Evolutionary conservation across 805 yeast genomes (phyloP), one percentile per base, ranked within the genome.

Genomic region (Suhomyces pyralidae): DNA sequence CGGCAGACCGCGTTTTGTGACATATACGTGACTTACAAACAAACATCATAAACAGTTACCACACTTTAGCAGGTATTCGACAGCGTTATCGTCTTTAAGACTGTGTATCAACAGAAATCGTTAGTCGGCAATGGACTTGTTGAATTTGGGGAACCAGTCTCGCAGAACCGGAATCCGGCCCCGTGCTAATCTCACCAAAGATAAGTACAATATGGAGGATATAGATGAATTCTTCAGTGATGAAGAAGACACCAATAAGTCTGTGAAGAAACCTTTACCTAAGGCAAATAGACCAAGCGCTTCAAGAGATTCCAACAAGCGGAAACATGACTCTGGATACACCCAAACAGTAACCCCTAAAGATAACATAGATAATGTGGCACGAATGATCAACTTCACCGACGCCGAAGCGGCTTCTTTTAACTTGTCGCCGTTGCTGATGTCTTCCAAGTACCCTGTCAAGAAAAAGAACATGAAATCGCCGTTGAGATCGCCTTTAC

Each of bases 151-250:
- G 1, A 69, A 76, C 34, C 76, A 74, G 60, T 81, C 90, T 40
- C 76, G 92, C n/a, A 84, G 82, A 61, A 84, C 89, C 0, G 90
- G 90, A 6, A 67, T 84, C 15, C 68, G 68, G 49, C 81, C 81
- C 7, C 77, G 71, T 45, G 68, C 68, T 22, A 72, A 76, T 53
- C 68, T 85, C 30, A 70, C 71, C 43, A 77, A 79, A 58, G 88
- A 85, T 63, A 76, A 77, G 47, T 78, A 82, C 59, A 81, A 85
- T 25, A 79, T 86, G 81, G 92, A 86, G 59, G 86, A 83, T 58
- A 63, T 86, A 14, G 85, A 83, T 57, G 90, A 85, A 51, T 86
- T 85, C 64, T 86, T 85, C 50, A 76, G 74, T 45, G 87, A 83
- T 49, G 83, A 80, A 17, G 73, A 67, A 24, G 66, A 65, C 15